Conservation (phyloP, 2,329 filamentous ascomycete genomes). For the Lachnellula suecica region DNA sequence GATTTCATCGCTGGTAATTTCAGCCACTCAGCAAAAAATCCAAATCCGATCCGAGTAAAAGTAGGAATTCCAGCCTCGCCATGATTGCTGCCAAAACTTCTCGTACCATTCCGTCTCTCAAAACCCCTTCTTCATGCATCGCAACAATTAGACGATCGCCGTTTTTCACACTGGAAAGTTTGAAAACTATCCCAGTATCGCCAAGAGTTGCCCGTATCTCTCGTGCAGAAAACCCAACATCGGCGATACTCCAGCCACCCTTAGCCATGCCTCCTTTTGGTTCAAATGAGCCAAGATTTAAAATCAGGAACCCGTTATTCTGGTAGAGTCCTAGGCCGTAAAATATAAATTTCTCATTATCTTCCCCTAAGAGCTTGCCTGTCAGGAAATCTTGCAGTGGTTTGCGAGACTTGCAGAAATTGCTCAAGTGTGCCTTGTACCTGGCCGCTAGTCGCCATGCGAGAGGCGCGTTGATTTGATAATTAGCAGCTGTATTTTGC, state of each 20-base stretch:
- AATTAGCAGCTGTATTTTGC: too few relatives aligned
- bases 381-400: slow-evolving; percentile 8
- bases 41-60: slow-evolving; percentile 1
- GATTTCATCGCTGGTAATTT: neutral
- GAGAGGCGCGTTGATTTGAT: neutral
- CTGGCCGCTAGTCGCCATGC: slow-evolving; percentile 12
- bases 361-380: slow-evolving; percentile 13
- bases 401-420: slow-evolving; percentile 4
- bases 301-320: slow-evolving; percentile 17
- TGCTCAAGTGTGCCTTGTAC: slow-evolving; percentile 13
- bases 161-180: slow-evolving; percentile 9
- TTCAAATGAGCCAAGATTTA: slow-evolving; percentile 16
- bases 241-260: slow-evolving; percentile 13
- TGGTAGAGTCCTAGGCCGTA: slow-evolving; percentile 7
- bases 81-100: slow-evolving; percentile 5
- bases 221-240: slow-evolving; percentile 14
- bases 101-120: slow-evolving; percentile 15
- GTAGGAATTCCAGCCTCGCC: slow-evolving; percentile 3
- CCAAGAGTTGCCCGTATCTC: slow-evolving; percentile 10
- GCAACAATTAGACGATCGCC: slow-evolving; percentile 17
- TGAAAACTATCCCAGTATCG: slow-evolving; percentile 13
- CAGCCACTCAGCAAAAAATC: neutral
- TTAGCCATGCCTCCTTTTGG: slow-evolving; percentile 4
- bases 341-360: slow-evolving; percentile 15
- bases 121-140: slow-evolving; percentile 13